Conservation (phyloP, 2,329 filamentous ascomycete genomes). For the Aspergillus terreus region DNA sequence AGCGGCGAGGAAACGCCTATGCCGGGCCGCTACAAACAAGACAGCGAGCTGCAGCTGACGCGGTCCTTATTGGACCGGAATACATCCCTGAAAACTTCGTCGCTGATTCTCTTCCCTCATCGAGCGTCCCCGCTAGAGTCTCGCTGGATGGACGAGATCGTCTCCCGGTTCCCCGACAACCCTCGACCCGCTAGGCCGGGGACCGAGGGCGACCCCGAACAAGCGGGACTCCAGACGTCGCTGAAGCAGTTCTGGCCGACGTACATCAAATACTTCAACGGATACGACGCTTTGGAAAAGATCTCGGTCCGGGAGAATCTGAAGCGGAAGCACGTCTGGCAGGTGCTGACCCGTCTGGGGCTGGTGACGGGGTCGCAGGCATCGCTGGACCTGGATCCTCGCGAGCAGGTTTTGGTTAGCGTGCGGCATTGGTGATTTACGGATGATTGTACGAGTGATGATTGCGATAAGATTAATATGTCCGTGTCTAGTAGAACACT, state of each 20-base stretch:
- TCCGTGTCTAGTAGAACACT: too few relatives aligned
- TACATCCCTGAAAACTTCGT: slow-evolving; percentile 45
- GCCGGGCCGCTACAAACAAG: slow-evolving; percentile 24
- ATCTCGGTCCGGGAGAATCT: slow-evolving; percentile 80
- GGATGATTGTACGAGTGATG: slow-evolving; percentile 1
- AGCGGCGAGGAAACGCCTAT: slow-evolving; percentile 37
- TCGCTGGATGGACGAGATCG: slow-evolving; percentile 57
- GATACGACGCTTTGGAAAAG: slow-evolving; percentile 76
- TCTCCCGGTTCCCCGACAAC: slow-evolving; percentile 34
- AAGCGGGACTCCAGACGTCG: slow-evolving; percentile 23
- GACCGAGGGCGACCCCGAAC: slow-evolving; percentile 19
- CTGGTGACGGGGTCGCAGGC: slow-evolving; percentile 50
- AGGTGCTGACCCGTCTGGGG: slow-evolving; percentile 61
- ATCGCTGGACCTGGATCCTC: slow-evolving; percentile 27
- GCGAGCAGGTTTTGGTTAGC: slow-evolving; percentile 52
- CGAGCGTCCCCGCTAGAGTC: slow-evolving; percentile 75
- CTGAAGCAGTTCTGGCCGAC: slow-evolving; percentile 65
- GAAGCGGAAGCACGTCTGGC: slow-evolving; percentile 67
- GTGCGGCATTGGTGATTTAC: slow-evolving; percentile 64
- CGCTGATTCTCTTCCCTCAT: slow-evolving; percentile 73
- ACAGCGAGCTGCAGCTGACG: slow-evolving; percentile 25
- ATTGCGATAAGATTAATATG: not conserved
- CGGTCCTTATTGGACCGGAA: slow-evolving; percentile 33
- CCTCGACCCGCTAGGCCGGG: slow-evolving; percentile 7
- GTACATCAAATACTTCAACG: slow-evolving; percentile 85